Base-by-base conservation (phyloP, 371 early-diverging fungal genomes). In the Mucor velutinosus region DNA sequence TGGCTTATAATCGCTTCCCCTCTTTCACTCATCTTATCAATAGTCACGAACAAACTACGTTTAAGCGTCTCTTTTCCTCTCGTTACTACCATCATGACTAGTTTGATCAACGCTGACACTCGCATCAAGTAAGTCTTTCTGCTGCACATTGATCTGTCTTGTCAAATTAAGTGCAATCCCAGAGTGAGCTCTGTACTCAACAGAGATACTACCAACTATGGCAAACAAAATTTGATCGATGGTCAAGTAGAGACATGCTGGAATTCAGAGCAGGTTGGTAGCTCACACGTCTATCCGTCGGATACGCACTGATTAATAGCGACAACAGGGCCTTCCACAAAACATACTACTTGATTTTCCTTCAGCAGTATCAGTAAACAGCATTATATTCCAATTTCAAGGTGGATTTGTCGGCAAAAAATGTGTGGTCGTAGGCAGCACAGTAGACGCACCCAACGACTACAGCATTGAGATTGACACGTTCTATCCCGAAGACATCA, bases 141-240 rank as follows among this genome's bases (percentile, higher is more conserved):
- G 66, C 19, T 58, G 56, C 27, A 25, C 39, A 37, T 1, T 49
- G 7, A 19, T 19, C 23, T 21, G 33, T 35, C 17, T 15, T 7
- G 5, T 35, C 57, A 51, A 25, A 0, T 11, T 66, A 33, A 33
- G 45, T 61, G n/a, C 23, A 19, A 3, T 14, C 23, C 29, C 69
- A 94, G 95, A 71, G 96, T 96, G 25, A 93, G 93, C 82, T 96
- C 97, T 1, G 95, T 95, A 15, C 83, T 94, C 53, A 93, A 94
- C 80, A 85, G 90, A 55, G 95, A 97, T 72, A 81, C 81, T 0
- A 74, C 80, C 19, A 86, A 82, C 51, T 95, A 86, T 70, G 97
- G 97, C 55, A 95, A 94, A 66, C 89, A 95, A 65, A 78, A 86
- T 75, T 77, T 97, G 43, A 87, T 87, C 23, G 96, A 96, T 75